phyloP scores from a whole-genome alignment of 2,329 filamentous ascomycete species.

The Chaetomiaceae sp. region DNA sequence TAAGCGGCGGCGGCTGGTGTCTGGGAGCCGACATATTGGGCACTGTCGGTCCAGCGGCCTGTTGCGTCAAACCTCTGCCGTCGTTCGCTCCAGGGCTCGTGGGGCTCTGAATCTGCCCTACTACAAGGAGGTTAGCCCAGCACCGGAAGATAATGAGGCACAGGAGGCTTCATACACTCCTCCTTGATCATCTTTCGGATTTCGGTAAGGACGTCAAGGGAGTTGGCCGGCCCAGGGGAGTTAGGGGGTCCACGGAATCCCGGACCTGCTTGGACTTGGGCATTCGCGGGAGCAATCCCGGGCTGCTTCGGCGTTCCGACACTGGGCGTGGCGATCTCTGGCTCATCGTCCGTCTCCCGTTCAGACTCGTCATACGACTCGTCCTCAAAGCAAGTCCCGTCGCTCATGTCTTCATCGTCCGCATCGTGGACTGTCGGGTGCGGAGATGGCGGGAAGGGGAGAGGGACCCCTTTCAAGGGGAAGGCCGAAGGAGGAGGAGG shows the following conservation, averaged over 20 bases:
- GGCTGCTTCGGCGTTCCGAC: not conserved
- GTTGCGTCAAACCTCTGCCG: not conserved
- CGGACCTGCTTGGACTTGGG: not conserved
- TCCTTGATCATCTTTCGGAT: slow-evolving; percentile 23
- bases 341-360: not conserved
- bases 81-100: not conserved
- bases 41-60: not conserved
- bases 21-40: not conserved
- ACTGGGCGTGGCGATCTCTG: not conserved
- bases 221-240: not conserved
- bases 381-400: not conserved
- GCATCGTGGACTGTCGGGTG: not conserved
- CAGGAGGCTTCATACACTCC: slow-evolving; percentile 14
- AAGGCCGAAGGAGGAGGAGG: not conserved
- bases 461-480: not conserved
- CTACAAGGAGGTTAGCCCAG: not conserved
- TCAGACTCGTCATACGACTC: slow-evolving; percentile 4
- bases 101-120: slow-evolving; percentile 5
- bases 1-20: not conserved
- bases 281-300: not conserved
- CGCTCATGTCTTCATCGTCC: not conserved
- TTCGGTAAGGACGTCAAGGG: slow-evolving; percentile 11
- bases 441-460: not conserved
- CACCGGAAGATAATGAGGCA: rapidly evolving
- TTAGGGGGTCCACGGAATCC: not conserved